Base-by-base conservation (phyloP, 495 filamentous ascomycete species). In the Penicillium malachiteum region DNA sequence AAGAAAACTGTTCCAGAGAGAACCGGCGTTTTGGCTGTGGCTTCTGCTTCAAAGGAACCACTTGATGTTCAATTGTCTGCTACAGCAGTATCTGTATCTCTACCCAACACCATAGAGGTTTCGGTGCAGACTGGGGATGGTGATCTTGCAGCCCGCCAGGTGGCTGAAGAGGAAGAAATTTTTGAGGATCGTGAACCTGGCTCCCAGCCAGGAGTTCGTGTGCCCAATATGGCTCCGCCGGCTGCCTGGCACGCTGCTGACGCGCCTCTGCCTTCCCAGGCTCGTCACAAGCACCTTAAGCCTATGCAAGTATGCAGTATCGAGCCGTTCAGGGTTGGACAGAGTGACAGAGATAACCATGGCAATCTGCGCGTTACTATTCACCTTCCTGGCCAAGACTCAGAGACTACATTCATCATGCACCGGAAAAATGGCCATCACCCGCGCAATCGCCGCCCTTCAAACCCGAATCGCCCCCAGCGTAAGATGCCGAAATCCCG, bases 111-210 rank as follows among this genome's bases (percentile, higher is more conserved):
- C 7, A 17, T 62, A 26, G 60, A 59, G 34, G 60, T 46, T 50
- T 67, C 60, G 12, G 33, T 53, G 12, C 66, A 62, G 10, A 51
- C 51, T 18, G 74, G 73, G 34, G 70, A 72, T 54, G 74, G 72
- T n/a, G 71, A 77, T 47, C 48, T 72, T 21, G 78, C 74, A 38
- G 82, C 80, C 4, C 85, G 81, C 57, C 82, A 82, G 21, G 86
- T 87, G 60, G 86, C 85, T 32, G 88, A 91, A 69, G 86, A 84
- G 13, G 89, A 93, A 57, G 88, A 87, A 53, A 87, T 90, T 58
- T 91, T 93, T 52, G 89, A 91, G 55, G 87, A 92, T 64, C 87
- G 88, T 55, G 89, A 91, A 68, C 87, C 87, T 67, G 89, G 88
- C 5, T 91, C 88, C 40, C 69, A 89, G 17, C 89, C 89, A 10